Base-by-base conservation (phyloP, 192 early-diverging fungal genomes). In the Cetraspora pellucida region DNA sequence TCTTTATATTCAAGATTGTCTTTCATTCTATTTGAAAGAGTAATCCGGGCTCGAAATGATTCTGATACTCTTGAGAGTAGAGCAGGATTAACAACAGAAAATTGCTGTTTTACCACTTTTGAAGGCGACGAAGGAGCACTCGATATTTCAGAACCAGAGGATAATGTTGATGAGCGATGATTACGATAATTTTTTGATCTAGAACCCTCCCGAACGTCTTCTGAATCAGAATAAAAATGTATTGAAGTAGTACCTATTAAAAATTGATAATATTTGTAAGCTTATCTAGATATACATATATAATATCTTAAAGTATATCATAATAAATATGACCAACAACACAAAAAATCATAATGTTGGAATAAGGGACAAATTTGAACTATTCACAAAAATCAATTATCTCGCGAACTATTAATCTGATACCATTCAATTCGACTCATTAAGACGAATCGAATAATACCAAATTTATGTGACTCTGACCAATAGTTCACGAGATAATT, bases 1-100 rank as follows among this genome's bases (percentile, higher is more conserved):
- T 91, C 87, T 60, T 89, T 88, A 81, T 97, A 94, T 81, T 95
- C 91, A 31, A 96, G 83, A 14, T 86, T 87, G 72, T 96, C 93
- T 73, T 94, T 93, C 44, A 86, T 84, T 55, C 90, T 89, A 9
- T 90, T 91, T 46, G 85, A 84, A 44, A 89, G 72, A 16, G 85
- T 85, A 31, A 94, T 79, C 11, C 88, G 76, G 30, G 81, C 80
- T 37, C 86, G 86, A 78, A 95, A 92, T 9, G 87, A 82, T 66
- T 82, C 85, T 5, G 93, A 89, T 7, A 95, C 92, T 58, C 86
- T 77, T 7, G 91, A 91, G 11, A 95, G 80, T 76, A 95, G 79
- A 6, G 91, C 93, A 2, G 91, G 90, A 68, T 94, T 91, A 61
- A 94, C 90, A 47, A 90, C 83, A 52, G 86, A 80, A 49, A 49